Conservation (phyloP, 495 filamentous ascomycete species). For the Podospora comata region DNA sequence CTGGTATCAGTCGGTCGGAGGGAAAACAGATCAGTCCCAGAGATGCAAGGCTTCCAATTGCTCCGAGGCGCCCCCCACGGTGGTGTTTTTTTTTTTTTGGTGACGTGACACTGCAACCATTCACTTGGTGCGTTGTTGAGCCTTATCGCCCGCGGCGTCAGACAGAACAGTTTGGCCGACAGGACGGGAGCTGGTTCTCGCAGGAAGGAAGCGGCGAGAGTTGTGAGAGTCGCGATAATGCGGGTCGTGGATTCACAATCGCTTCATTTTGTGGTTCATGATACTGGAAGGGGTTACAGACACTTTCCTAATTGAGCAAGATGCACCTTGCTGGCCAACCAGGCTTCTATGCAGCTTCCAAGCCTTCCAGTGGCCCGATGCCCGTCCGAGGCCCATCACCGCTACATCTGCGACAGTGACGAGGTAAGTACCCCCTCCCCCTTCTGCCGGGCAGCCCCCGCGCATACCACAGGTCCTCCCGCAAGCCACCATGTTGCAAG, state of each 20-base stretch:
- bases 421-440: background rate
- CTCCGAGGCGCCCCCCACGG: background rate
- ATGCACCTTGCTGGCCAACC: background rate
- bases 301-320: conserved; percentile 1
- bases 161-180: too few species aligned
- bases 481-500: background rate
- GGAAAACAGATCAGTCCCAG: background rate
- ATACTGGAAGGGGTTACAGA: background rate
- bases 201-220: background rate
- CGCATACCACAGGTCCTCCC: background rate
- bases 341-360: background rate
- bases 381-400: background rate
- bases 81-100: too few species aligned
- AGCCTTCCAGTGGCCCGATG: background rate
- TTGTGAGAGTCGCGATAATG: background rate
- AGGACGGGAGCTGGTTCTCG: too few species aligned
- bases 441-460: background rate
- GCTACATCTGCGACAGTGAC: background rate
- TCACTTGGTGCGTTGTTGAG: too few species aligned
- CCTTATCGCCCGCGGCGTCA: too few species aligned
- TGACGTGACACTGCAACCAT: too few species aligned
- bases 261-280: background rate
- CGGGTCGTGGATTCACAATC: background rate
- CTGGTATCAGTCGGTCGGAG: background rate
- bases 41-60: background rate